phyloP scores from a whole-genome alignment of 1,139 yeast species.

The Yamadazyma trypodendri region DNA sequence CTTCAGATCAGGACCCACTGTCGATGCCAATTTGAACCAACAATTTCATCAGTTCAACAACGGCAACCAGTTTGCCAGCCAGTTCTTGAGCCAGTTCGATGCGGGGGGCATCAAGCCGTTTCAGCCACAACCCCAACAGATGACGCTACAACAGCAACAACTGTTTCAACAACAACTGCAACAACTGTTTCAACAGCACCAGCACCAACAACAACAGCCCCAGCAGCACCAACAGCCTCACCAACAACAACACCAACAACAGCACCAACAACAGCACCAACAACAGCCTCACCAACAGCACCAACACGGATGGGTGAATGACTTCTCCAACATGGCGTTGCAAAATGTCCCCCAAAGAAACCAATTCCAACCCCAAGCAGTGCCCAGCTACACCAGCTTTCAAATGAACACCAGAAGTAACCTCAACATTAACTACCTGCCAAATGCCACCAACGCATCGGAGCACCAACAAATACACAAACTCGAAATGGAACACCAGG shows the following conservation, averaged over 20 bases:
- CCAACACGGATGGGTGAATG: conserved; percentile 30
- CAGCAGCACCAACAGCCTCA: conserved; percentile 13
- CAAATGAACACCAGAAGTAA: conserved; percentile 8
- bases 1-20: conserved; percentile 12
- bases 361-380: background rate
- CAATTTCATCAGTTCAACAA: conserved; percentile 35
- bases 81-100: conserved; percentile 20
- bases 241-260: conserved; percentile 13
- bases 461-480: conserved; percentile 35
- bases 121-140: background rate
- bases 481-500: conserved; percentile 25
- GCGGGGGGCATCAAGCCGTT: conserved; percentile 6
- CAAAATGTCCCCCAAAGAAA: conserved; percentile 2
- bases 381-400: conserved; percentile 7
- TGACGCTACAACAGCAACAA: no score
- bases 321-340: conserved; percentile 29
- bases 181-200: background rate
- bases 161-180: background rate
- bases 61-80: conserved; percentile 19
- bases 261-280: conserved; percentile 11
- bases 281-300: conserved; percentile 11
- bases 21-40: conserved; percentile 30
- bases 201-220: conserved; percentile 11
- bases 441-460: conserved; percentile 10
- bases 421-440: conserved; percentile 12